Evolutionary conservation across 257 asterid genomes (phyloP).

Genomic region (Nicotiana undulata): DNA sequence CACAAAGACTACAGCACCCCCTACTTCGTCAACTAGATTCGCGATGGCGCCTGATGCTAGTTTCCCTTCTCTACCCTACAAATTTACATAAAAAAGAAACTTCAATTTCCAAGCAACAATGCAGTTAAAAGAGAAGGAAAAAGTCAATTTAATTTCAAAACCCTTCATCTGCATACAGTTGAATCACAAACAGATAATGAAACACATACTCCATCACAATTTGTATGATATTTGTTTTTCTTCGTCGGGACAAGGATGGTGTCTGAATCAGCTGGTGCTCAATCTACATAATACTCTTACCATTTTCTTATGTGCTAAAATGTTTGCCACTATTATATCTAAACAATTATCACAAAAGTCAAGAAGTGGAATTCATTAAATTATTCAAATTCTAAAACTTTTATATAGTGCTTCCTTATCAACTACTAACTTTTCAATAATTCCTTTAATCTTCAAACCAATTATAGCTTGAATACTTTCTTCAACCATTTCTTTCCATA

Average conservation of each 20-base stretch:
- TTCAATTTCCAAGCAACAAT: neutral
- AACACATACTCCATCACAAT: neutral
- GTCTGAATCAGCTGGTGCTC: too few species aligned
- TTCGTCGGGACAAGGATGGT: too few species aligned
- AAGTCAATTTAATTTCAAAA: neutral
- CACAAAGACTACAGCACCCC: conserved; percentile 51
- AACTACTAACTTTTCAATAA: neutral
- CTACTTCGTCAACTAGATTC: conserved; percentile 54
- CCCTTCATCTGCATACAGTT: neutral
- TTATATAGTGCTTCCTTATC: neutral
- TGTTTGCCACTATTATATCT: neutral
- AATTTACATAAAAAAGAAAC: neutral
- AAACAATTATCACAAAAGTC: neutral
- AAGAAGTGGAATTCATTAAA: neutral
- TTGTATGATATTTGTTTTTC: too few species aligned
- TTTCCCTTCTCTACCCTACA: conserved; percentile 53
- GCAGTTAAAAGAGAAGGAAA: neutral
- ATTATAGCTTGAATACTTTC: neutral
- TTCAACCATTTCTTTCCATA: neutral
- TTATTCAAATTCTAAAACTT: neutral
- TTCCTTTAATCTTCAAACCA: neutral
- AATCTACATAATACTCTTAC: neutral
- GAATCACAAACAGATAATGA: neutral
- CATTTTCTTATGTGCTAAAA: neutral
- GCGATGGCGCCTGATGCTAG: conserved; percentile 59